Evolutionary conservation across 2,329 filamentous ascomycete genomes (phyloP), one percentile per base, ranked within the genome.

Genomic region (Penicillium sp.): DNA sequence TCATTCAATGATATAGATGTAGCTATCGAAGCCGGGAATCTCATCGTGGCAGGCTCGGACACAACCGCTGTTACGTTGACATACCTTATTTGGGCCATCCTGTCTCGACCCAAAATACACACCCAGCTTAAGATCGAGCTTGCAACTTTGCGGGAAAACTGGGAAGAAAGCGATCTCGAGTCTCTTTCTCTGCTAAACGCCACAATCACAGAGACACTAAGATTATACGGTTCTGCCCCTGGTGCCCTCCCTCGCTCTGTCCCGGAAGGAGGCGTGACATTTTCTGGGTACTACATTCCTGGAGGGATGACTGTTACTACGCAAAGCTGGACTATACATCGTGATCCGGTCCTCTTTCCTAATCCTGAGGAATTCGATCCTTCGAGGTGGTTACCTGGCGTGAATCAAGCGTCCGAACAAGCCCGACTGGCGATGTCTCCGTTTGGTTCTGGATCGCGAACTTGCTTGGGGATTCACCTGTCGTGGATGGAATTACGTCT

Each of bases 381-480:
- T 26, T 74, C 66, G 2, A 74, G 84, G 9, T 86, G 84, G 83
- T 53, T 74, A 46, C 31, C 74, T 60, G 47, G 74, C 74, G 45
- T 75, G 78, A 60, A 48, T 3, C 14, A 51, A 8, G 26, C 21
- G 8, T 35, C 33, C 45, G 79, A 82, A 52, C 75, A 79, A 1
- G 82, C 82, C 13, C 88, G 46, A 16, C 2, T 37, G 19, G 46
- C 46, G 7, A 16, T 89, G 64, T 86, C 85, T 78, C 85, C 87
- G 84, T 51, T 51, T 43, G 48, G 86, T 2, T 86, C 83, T 19
- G 87, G 88, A 0, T 83, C 86, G 0, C 76, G 86, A 26, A 86
- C 86, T 72, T 90, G 88, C 63, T 77, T 90, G 2, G 87, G 87
- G 0, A 84, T 85, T 11, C 86, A 90, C 63, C 84, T 90, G 61